phyloP scores from a whole-genome alignment of 768 basidiomycete species.

The Tulasnella sp. region DNA sequence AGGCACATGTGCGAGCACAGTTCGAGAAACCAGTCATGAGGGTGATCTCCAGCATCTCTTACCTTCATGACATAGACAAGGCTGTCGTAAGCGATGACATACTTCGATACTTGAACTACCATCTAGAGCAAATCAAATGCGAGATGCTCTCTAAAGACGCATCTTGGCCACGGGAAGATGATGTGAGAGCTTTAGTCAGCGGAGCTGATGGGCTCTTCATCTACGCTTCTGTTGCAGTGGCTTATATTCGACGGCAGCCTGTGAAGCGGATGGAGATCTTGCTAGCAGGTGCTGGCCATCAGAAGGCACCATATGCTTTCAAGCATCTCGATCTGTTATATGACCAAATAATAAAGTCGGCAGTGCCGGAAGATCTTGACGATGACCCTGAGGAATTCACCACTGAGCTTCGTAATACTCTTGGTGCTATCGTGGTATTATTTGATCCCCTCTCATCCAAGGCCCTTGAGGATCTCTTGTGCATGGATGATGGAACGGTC shows the following conservation, averaged over 20 bases:
- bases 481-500: background rate
- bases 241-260: too few relatives aligned
- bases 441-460: background rate
- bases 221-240: background rate
- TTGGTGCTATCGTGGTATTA: constrained; percentile 9
- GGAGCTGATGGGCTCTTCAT: background rate
- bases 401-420: background rate
- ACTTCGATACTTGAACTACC: constrained; percentile 1
- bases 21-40: background rate
- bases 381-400: background rate
- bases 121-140: background rate
- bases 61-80: constrained; percentile 14
- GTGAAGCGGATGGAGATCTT: background rate
- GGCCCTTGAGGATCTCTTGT: background rate
- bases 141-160: background rate
- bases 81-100: constrained; percentile 7
- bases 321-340: constrained; percentile 1
- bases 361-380: background rate
- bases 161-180: constrained; percentile 2
- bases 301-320: background rate
- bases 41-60: background rate
- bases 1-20: constrained; percentile 20
- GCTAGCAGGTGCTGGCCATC: background rate
- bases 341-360: background rate
- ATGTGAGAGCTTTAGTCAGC: background rate